Base-by-base conservation (phyloP, 202 grass and related monocot species). In the Dendrocalamus latiflorus region DNA sequence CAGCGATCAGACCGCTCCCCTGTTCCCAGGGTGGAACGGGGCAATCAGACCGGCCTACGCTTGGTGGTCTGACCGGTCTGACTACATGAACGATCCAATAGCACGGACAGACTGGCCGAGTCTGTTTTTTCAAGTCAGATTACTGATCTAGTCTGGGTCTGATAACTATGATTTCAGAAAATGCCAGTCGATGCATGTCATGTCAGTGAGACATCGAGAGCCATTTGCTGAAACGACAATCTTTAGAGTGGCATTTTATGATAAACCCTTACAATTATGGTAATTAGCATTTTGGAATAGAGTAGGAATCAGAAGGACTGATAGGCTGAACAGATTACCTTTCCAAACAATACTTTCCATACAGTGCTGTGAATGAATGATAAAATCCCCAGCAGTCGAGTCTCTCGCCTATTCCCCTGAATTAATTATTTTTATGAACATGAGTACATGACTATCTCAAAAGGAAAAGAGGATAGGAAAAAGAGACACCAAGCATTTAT, bases 271-370 rank as follows among this genome's bases (percentile, higher is more conserved):
- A 14, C 9, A 55, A 56, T 68, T 66, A 75, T 54, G 24, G 15
- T 42, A 62, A 84, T 42, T 21, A 81, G 41, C 43, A 82, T 12
- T 54, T 4, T 20, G 34, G 57, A 14, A 68, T 49, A 22, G 22
- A 24, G 36, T 68, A 84, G 2, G 33, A 80, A 77, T 65, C 20
- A 57, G 36, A 82, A 66, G 49, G 13, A 59, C n/a, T 21, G 53
- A 80, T 18, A 66, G 9, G 60, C 20, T 68, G 69, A 78, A 42
- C 60, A 86, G 47, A 61, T 11, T 88, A 98, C 96, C 91, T 98
- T 98, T 90, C 93, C 96, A 81, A 98, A 98, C 58, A 98, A 90
- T 48, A 98, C 91, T 85, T 98, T 98, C 96, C 96, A 98, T 63
- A 98, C 96, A 54, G 96, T 98, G 81, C 91, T 95, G 66, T 95